These are phyloP conservation scores for Mikania micrantha DNA, from an alignment of 129 eudicot species.

Conservation along the genomic window DNA sequence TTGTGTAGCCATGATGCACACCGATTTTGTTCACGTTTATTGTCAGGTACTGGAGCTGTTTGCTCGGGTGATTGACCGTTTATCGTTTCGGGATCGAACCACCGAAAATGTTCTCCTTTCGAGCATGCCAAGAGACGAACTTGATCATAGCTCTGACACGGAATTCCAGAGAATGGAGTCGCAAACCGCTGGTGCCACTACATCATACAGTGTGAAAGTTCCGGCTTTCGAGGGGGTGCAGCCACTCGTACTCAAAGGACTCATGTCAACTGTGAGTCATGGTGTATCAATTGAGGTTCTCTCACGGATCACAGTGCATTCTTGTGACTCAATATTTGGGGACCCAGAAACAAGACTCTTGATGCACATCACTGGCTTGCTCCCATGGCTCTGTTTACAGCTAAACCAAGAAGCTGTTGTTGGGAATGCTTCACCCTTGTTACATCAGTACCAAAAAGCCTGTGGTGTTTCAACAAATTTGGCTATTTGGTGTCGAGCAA, in stretches of 20 bases:
- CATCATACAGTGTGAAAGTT: conserved; percentile 52
- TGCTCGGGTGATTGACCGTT: conserved; percentile 82
- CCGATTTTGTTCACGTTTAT: conserved; percentile 86
- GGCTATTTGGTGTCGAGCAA: conserved; percentile 85
- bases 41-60: conserved; percentile 97
- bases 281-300: conserved; percentile 83
- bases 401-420: conserved; percentile 63
- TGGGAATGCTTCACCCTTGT: conserved; percentile 58
- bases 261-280: conserved; percentile 92
- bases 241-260: conserved; percentile 96
- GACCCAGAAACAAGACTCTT: conserved; percentile 82
- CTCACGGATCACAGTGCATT: conserved; percentile 76
- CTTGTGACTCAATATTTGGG: conserved; percentile 94
- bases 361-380: conserved; percentile 90
- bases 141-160: conserved; percentile 47
- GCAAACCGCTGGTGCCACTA: conserved; percentile 33
- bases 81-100: conserved; percentile 85
- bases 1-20: conserved; percentile 99
- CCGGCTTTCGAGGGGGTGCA: conserved; percentile 95
- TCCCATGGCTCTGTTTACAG: conserved; percentile 97
- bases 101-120: conserved; percentile 95
- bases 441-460: conserved; percentile 71
- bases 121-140: conserved; percentile 97
- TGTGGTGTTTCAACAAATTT: conserved; percentile 71
- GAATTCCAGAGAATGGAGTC: conserved; percentile 80